phyloP scores from a whole-genome alignment of 495 filamentous ascomycete species.

The Tricharina praecox region DNA sequence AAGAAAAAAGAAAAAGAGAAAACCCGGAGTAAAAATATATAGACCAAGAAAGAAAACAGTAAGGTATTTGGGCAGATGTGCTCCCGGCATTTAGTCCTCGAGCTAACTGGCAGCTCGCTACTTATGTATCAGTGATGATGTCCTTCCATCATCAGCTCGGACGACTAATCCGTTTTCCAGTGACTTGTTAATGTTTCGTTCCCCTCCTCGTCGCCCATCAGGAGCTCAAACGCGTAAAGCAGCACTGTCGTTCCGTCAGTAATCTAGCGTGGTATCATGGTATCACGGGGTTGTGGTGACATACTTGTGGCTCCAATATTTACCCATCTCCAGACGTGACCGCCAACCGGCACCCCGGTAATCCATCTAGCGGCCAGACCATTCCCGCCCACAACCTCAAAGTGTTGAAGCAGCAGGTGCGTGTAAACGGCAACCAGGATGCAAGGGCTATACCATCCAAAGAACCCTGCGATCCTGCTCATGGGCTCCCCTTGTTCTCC shows the following conservation, averaged over 20 bases:
- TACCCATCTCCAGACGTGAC: conserved; percentile 82
- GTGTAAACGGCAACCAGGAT: conserved; percentile 93
- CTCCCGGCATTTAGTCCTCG: too few relatives aligned
- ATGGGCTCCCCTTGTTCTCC: conserved; percentile 66
- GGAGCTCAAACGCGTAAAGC: conserved; percentile 75
- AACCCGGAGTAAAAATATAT: too few relatives aligned
- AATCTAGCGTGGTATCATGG: too few relatives aligned
- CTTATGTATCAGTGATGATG: too few relatives aligned
- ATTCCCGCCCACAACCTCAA: conserved; percentile 49
- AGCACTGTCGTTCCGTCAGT: conserved; percentile 32
- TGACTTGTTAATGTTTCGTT: conserved; percentile 55
- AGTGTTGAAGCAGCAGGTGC: conserved; percentile 90
- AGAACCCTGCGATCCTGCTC: conserved; percentile 55
- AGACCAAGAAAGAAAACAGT: too few relatives aligned
- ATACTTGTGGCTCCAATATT: conserved; percentile 63
- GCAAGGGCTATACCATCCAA: conserved; percentile 82
- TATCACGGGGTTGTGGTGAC: too few relatives aligned
- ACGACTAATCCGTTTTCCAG: conserved; percentile 95
- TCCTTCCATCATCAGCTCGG: too few relatives aligned
- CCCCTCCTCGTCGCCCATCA: conserved; percentile 59
- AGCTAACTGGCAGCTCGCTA: too few relatives aligned
- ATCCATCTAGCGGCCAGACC: conserved; percentile 55
- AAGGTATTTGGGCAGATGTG: too few relatives aligned
- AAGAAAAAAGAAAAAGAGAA: too few relatives aligned
- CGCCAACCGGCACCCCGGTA: conserved; percentile 58